Conservation (phyloP, 306 rosid genomes). For the Prunus mume region DNA sequence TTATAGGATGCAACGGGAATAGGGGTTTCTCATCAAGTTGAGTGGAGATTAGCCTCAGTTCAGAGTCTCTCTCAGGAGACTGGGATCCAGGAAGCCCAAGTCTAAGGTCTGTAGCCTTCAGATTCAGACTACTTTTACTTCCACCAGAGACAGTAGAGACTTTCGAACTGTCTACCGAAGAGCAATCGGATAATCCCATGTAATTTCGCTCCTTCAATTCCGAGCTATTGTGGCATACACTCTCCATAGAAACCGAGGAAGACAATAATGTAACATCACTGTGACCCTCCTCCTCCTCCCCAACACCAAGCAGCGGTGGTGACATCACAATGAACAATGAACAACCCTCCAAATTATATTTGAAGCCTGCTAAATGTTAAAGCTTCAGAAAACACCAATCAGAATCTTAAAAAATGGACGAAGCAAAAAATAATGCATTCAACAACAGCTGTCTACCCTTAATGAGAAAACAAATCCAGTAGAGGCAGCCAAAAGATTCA, state of each 20-base stretch:
- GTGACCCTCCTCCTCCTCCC: conserved; percentile 54
- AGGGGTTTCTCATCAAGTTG: conserved; percentile 59
- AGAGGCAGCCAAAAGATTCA: background rate
- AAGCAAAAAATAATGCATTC: conserved; percentile 18
- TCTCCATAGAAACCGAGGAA: conserved; percentile 54
- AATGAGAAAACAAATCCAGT: conserved; percentile 16
- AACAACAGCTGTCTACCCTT: conserved; percentile 23
- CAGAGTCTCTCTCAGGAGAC: conserved; percentile 64
- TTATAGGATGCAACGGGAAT: conserved; percentile 55
- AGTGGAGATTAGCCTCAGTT: conserved; percentile 44
- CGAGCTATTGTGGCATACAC: conserved; percentile 32
- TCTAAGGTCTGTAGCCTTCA: conserved; percentile 81
- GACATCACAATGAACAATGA: conserved; percentile 49
- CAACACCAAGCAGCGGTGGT: conserved; percentile 53
- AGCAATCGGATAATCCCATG: conserved; percentile 77
- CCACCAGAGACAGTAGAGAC: conserved; percentile 40
- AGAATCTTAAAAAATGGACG: conserved; percentile 5
- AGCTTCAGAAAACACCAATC: background rate
- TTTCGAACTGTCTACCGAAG: conserved; percentile 64
- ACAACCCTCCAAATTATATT: conserved; percentile 1
- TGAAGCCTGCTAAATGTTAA: conserved; percentile 27
- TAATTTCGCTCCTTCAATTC: conserved; percentile 71
- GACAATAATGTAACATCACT: conserved; percentile 59
- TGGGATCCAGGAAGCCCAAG: conserved; percentile 86
- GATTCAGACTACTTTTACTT: conserved; percentile 52